Conservation (phyloP, 768 basidiomycete genomes). For the Leccinum boreale region DNA sequence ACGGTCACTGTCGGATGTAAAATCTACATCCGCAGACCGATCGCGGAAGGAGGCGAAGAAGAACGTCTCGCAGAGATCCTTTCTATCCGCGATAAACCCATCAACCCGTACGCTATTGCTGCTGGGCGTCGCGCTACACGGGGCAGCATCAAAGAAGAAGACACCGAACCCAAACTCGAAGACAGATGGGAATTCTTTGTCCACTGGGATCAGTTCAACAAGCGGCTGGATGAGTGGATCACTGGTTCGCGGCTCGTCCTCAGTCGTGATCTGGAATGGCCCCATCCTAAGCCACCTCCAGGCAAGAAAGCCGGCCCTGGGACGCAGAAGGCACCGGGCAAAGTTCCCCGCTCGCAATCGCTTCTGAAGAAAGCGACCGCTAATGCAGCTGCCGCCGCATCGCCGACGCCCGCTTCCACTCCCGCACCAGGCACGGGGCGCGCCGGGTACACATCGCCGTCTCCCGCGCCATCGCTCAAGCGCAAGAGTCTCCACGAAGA, state of each 20-base stretch:
- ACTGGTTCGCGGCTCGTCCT: constrained; percentile 82
- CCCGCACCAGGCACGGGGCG: constrained; percentile 32
- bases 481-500: constrained; percentile 67
- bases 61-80: constrained; percentile 95
- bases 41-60: constrained; percentile 70
- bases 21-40: constrained; percentile 84
- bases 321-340: constrained; percentile 55
- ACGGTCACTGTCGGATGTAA: constrained; percentile 93
- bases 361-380: constrained; percentile 68
- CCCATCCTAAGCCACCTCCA: constrained; percentile 73
- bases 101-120: constrained; percentile 44
- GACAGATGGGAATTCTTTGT: constrained; percentile 94
- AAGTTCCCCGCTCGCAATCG: constrained; percentile 55
- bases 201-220: constrained; percentile 99
- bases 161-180: constrained; percentile 55
- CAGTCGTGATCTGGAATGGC: constrained; percentile 89
- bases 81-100: constrained; percentile 86
- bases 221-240: constrained; percentile 98
- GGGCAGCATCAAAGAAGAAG: constrained; percentile 40
- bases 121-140: constrained; percentile 39
- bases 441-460: constrained; percentile 47
- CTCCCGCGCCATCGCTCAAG: constrained; percentile 60
- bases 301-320: constrained; percentile 50
- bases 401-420: constrained; percentile 54
- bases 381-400: constrained; percentile 65